Evolutionary conservation across 2,329 filamentous ascomycete genomes (phyloP).

Genomic region (Botryosphaeria agaves): DNA sequence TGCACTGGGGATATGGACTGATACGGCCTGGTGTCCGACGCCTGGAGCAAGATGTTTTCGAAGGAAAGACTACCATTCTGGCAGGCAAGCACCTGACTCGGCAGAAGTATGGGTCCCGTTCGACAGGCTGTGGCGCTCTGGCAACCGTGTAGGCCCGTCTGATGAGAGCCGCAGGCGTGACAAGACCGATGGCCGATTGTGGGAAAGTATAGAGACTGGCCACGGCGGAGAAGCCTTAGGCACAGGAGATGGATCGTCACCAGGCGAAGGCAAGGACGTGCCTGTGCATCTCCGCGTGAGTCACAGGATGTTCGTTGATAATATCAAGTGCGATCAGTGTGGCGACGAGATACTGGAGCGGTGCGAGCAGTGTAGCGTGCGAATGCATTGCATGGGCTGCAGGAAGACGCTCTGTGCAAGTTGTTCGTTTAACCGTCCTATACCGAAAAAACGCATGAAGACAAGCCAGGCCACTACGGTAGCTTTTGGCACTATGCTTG

Average conservation of each 20-base stretch:
- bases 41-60: constrained; percentile 38
- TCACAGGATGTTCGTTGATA: constrained; percentile 34
- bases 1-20: constrained; percentile 41
- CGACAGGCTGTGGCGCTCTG: constrained; percentile 40
- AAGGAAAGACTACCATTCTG: constrained; percentile 37
- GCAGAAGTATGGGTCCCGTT: constrained; percentile 46
- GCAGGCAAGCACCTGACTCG: constrained; percentile 35
- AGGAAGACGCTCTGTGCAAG: constrained; percentile 41
- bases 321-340: constrained; percentile 37
- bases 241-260: constrained; percentile 23
- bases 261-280: constrained; percentile 35
- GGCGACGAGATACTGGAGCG: constrained; percentile 34
- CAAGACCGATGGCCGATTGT: constrained; percentile 31
- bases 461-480: constrained; percentile 16
- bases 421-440: constrained; percentile 37
- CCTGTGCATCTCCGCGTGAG: constrained; percentile 36
- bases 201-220: constrained; percentile 38
- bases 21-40: constrained; percentile 43
- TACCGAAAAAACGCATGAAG: constrained; percentile 24
- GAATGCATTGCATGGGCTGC: constrained; percentile 44
- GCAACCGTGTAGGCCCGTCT: constrained; percentile 36
- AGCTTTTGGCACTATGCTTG: constrained; percentile 18
- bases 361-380: constrained; percentile 42
- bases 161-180: constrained; percentile 6
- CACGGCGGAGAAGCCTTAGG: constrained; percentile 38